Conservation (phyloP, 2,329 filamentous ascomycete genomes). For the Zarea fungicola region DNA sequence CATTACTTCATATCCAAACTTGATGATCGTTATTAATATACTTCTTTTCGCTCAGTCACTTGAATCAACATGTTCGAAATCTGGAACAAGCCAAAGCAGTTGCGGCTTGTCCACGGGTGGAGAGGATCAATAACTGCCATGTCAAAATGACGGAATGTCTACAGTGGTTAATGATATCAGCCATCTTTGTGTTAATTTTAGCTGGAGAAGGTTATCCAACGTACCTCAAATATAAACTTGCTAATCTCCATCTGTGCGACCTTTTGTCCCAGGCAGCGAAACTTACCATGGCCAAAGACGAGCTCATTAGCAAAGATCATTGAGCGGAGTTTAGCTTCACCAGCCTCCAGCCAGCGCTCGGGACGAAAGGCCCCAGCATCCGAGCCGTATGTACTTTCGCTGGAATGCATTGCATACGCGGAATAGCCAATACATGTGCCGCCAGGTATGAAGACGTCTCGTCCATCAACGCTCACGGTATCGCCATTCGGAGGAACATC, state of each 20-base stretch:
- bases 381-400: constrained; percentile 20
- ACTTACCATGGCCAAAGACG: constrained; percentile 28
- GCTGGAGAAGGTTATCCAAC: not conserved
- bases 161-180: not conserved
- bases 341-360: constrained; percentile 25
- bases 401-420: constrained; percentile 22
- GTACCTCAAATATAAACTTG: constrained; percentile 13
- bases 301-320: constrained; percentile 26
- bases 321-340: constrained; percentile 17
- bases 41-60: constrained; percentile 15
- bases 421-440: constrained; percentile 20
- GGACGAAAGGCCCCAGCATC: constrained; percentile 20
- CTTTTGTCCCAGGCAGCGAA: constrained; percentile 26
- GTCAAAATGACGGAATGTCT: constrained; percentile 27
- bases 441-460: constrained; percentile 15
- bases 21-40: not conserved
- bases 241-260: constrained; percentile 26
- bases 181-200: not conserved
- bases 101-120: constrained; percentile 22
- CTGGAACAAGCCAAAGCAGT: constrained; percentile 24
- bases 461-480: constrained; percentile 6
- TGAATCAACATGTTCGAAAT: constrained; percentile 31
- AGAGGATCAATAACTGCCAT: constrained; percentile 22
- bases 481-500: constrained; percentile 16
- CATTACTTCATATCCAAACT: not conserved